These are phyloP conservation scores for Trichodelitschia bisporula DNA, from an alignment of 495 filamentous ascomycete species.

Conservation along the genomic window DNA sequence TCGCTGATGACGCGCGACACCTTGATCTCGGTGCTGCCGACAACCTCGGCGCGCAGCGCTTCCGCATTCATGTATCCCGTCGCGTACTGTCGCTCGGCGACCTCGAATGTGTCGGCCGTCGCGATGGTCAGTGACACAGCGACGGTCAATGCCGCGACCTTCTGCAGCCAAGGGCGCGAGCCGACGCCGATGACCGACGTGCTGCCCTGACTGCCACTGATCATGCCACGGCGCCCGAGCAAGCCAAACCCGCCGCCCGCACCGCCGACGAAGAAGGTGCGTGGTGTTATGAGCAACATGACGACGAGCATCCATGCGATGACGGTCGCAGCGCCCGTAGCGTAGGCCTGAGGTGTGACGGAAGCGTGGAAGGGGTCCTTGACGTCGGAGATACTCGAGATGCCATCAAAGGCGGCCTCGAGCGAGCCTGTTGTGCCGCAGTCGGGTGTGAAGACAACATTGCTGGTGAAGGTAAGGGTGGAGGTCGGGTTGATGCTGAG, in stretches of 20 bases:
- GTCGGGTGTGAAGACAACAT: conserved; percentile 17
- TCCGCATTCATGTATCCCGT: conserved; percentile 47
- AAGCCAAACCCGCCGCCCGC: conserved; percentile 39
- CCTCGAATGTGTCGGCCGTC: conserved; percentile 65
- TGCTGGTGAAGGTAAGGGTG: conserved; percentile 15
- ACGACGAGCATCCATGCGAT: conserved; percentile 86
- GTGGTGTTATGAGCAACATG: conserved; percentile 77
- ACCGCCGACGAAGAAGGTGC: conserved; percentile 70
- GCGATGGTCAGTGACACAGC: conserved; percentile 85
- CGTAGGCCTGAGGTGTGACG: conserved; percentile 72
- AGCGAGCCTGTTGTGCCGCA: conserved; percentile 10
- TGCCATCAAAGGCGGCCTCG: conserved; percentile 5
- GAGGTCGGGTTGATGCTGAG: conserved; percentile 11
- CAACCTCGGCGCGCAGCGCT: conserved; percentile 44
- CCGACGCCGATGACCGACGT: conserved; percentile 66
- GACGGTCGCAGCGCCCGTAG: conserved; percentile 71
- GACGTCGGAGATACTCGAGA: conserved; percentile 24
- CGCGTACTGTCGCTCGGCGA: conserved; percentile 56
- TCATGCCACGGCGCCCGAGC: conserved; percentile 63
- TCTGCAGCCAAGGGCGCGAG: conserved; percentile 85
- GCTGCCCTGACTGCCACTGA: conserved; percentile 44
- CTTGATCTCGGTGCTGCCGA: conserved; percentile 60
- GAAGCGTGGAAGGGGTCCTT: conserved; percentile 82
- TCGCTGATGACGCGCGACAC: conserved; percentile 79
- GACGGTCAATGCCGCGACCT: conserved; percentile 72